Evolutionary conservation across 306 rosid species (phyloP).

Genomic region (Quercus gilva): DNA sequence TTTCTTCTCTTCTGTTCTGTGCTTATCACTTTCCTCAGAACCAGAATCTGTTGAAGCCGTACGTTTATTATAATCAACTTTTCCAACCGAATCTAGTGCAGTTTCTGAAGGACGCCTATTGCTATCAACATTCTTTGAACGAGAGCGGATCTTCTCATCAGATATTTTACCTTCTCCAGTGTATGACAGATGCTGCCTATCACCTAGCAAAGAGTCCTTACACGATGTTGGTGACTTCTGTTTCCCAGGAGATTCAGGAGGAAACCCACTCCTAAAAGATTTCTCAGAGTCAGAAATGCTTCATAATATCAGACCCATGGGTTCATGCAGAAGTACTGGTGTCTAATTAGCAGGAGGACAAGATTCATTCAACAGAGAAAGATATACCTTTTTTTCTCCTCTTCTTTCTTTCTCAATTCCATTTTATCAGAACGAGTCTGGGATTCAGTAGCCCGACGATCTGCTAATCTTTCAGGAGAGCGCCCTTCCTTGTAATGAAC

Average conservation of each 20-base stretch:
- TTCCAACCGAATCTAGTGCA: slow-evolving; percentile 31
- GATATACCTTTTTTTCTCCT: slow-evolving; percentile 45
- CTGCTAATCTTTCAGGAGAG: slow-evolving; percentile 48
- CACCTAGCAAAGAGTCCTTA: slow-evolving; percentile 40
- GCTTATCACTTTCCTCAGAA: slow-evolving; percentile 66
- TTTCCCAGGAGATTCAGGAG: slow-evolving; percentile 32
- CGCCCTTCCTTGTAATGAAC: slow-evolving; percentile 28
- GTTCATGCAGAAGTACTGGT: slow-evolving; percentile 1
- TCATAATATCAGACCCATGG: slow-evolving; percentile 26
- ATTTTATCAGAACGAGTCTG: slow-evolving; percentile 24
- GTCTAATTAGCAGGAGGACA: slow-evolving; percentile 12
- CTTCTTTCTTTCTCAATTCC: slow-evolving; percentile 40
- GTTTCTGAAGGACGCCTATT: slow-evolving; percentile 33
- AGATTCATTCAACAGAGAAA: slow-evolving; percentile 20
- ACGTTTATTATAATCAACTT: slow-evolving; percentile 36
- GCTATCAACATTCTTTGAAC: slow-evolving; percentile 32
- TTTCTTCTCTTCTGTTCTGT: slow-evolving; percentile 51
- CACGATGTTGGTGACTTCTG: slow-evolving; percentile 37
- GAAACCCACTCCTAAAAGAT: slow-evolving; percentile 31
- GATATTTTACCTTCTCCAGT: slow-evolving; percentile 40
- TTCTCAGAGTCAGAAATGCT: slow-evolving; percentile 49
- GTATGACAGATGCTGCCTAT: slow-evolving; percentile 43
- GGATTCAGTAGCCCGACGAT: slow-evolving; percentile 29
- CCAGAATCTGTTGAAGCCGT: slow-evolving; percentile 46
- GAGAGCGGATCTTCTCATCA: slow-evolving; percentile 45